phyloP scores from a whole-genome alignment of 176 grass and related monocot genomes.

The Neostapfia colusana region DNA sequence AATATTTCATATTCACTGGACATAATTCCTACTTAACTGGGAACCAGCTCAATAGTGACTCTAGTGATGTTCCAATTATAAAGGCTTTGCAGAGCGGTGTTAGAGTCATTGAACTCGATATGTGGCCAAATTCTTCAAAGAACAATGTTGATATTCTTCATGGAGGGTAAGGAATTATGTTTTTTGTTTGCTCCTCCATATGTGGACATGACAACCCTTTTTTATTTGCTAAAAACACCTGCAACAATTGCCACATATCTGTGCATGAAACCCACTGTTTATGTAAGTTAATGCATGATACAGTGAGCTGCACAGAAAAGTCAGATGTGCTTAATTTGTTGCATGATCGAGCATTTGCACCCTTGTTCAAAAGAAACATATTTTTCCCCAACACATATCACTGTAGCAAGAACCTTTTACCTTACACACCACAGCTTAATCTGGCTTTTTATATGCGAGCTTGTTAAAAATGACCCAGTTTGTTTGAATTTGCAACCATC shows the following conservation, averaged over 20 bases:
- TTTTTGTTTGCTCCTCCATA: not conserved
- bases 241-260: not conserved
- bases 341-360: not conserved
- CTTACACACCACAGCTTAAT: no score
- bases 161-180: conserved; percentile 57
- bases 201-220: not conserved
- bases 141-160: conserved; percentile 76
- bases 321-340: not conserved
- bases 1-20: conserved; percentile 84
- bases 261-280: not conserved
- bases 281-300: not conserved
- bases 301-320: not conserved
- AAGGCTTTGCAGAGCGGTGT: conserved; percentile 72
- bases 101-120: conserved; percentile 87
- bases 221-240: not conserved
- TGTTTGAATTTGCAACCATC: conserved; percentile 14
- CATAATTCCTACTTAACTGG: conserved; percentile 95
- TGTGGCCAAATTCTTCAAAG: conserved; percentile 91
- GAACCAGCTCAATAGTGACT: conserved; percentile 92
- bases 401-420: not conserved
- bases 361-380: not conserved
- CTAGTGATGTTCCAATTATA: conserved; percentile 86
- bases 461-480: not conserved
- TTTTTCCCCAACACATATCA: not conserved
- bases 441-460: not conserved